Evolutionary conservation across 2,329 filamentous ascomycete species (phyloP).

Genomic region (Colletotrichum euphorbiae): DNA sequence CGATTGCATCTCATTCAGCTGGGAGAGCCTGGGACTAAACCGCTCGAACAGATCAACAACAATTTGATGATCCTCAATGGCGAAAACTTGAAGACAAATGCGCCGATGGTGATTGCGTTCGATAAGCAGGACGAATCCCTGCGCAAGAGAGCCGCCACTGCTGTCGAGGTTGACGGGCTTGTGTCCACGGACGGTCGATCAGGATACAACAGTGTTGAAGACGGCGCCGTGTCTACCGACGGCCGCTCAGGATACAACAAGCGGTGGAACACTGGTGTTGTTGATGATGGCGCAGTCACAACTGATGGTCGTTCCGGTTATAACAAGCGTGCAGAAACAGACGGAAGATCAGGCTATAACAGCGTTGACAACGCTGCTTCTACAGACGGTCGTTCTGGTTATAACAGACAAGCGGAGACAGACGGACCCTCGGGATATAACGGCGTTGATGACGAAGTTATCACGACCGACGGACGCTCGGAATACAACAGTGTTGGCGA

Average conservation of each 20-base stretch:
- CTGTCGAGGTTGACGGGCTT: not conserved
- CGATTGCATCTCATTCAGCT: too few relatives aligned
- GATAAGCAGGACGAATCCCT: not conserved
- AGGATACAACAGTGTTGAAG: not conserved
- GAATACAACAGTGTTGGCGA: not conserved
- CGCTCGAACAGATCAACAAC: not conserved
- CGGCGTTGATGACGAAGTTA: not conserved
- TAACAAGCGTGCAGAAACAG: constrained; percentile 2
- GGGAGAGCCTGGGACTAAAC: too few relatives aligned
- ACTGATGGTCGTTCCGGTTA: not conserved
- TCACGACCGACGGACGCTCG: not conserved
- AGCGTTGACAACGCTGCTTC: not conserved
- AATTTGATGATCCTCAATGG: not conserved
- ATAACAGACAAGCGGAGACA: not conserved
- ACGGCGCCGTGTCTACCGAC: not conserved
- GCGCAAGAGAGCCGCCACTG: not conserved
- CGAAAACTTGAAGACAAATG: not conserved
- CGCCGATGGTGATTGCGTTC: not conserved
- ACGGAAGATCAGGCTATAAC: not conserved
- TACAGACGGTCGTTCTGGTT: not conserved
- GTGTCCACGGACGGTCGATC: not conserved
- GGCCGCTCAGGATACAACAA: not conserved
- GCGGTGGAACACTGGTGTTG: not conserved
- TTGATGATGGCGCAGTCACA: not conserved
- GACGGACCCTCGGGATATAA: not conserved